Conservation (phyloP, 2,329 filamentous ascomycete species). For the Nakataea oryzae region DNA sequence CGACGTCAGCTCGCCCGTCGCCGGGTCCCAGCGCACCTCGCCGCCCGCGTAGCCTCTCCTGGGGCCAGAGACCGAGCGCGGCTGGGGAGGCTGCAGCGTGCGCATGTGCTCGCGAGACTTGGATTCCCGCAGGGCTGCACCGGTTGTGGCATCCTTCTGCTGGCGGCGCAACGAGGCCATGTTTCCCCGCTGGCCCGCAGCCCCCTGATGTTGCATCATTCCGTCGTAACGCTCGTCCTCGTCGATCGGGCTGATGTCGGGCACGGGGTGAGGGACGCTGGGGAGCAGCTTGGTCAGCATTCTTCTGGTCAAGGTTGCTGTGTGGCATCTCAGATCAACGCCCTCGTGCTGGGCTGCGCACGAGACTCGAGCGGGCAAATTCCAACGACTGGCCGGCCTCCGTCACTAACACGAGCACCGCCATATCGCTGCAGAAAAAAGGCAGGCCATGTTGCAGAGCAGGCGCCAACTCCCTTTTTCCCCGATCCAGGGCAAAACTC, state of each 20-base stretch:
- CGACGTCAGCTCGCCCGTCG: slow-evolving; percentile 55
- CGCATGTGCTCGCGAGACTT: slow-evolving; percentile 24
- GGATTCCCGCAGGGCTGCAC: slow-evolving; percentile 24
- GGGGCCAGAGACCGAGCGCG: background rate
- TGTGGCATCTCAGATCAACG: background rate
- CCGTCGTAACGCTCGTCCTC: slow-evolving; percentile 22
- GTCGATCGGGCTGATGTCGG: slow-evolving; percentile 31
- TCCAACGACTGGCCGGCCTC: background rate
- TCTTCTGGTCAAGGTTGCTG: background rate
- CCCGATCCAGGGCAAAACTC: background rate
- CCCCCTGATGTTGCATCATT: slow-evolving; percentile 14
- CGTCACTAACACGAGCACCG: background rate
- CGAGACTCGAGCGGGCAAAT: background rate
- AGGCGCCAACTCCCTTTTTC: background rate
- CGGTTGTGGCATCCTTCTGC: slow-evolving; percentile 26
- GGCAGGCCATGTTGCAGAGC: too few species aligned
- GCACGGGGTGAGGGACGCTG: background rate
- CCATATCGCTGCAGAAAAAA: background rate
- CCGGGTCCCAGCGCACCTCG: slow-evolving; percentile 52
- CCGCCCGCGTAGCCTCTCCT: slow-evolving; percentile 16
- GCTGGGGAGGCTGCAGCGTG: slow-evolving; percentile 15
- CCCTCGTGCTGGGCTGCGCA: background rate
- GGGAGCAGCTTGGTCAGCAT: background rate
- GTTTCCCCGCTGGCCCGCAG: slow-evolving; percentile 17
- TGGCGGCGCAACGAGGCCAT: slow-evolving; percentile 41